phyloP scores from a whole-genome alignment of 148 eudicot species.

The Diospyros lotus region DNA sequence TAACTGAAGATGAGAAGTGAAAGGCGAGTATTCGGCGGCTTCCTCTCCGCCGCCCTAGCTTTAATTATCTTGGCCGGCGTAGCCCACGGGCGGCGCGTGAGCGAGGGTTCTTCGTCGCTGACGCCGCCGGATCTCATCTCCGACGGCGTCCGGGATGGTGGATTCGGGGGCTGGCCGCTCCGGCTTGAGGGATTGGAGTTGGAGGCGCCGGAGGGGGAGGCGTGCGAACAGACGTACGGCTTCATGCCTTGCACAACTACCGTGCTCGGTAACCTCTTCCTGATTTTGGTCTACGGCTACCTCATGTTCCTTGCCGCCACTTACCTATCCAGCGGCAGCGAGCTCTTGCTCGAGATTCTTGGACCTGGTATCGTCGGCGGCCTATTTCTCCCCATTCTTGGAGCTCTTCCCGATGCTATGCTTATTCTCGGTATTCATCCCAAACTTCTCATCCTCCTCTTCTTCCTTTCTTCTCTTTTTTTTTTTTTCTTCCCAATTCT shows the following conservation, averaged over 20 bases:
- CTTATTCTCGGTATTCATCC: too few species aligned
- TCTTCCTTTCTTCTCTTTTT: too few species aligned
- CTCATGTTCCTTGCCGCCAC: conserved; percentile 72
- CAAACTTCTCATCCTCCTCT: too few species aligned
- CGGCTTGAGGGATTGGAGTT: conserved; percentile 11
- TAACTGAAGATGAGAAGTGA: too few species aligned
- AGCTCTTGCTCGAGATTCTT: conserved; percentile 70
- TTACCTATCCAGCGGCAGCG: conserved; percentile 68
- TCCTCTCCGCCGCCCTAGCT: too few species aligned
- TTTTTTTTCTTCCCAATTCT: too few species aligned
- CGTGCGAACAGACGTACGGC: conserved; percentile 77
- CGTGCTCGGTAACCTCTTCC: conserved; percentile 49
- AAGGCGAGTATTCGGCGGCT: too few species aligned
- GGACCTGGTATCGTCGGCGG: conserved; percentile 93
- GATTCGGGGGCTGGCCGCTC: neutral
- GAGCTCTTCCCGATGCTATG: conserved; percentile 12
- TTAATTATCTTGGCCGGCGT: neutral
- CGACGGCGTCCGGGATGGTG: conserved; percentile 21
- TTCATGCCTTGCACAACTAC: conserved; percentile 83
- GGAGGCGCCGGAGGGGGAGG: too few species aligned
- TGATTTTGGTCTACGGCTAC: conserved; percentile 68
- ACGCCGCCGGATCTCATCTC: conserved; percentile 18
- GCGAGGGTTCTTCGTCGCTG: too few species aligned
- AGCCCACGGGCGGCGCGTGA: too few species aligned
- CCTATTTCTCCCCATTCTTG: conserved; percentile 73